These are phyloP conservation scores for Neoascochyta sp. DNA, from an alignment of 2,329 filamentous ascomycete species.

Conservation along the genomic window DNA sequence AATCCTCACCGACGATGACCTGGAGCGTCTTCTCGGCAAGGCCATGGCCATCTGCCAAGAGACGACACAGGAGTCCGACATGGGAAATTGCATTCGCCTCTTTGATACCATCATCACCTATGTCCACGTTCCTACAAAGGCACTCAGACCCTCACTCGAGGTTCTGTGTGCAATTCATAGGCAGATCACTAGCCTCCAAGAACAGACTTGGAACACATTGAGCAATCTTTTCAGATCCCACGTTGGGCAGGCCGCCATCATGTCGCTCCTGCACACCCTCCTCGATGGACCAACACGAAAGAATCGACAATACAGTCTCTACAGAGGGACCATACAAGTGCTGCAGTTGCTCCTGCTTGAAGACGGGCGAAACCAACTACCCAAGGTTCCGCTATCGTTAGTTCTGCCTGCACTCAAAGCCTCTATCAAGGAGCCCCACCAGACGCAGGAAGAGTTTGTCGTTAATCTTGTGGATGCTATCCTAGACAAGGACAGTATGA, in stretches of 20 bases:
- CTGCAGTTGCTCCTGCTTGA: conserved; percentile 31
- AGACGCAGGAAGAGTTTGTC: conserved; percentile 44
- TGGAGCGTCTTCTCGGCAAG: conserved; percentile 59
- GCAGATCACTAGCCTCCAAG: conserved; percentile 58
- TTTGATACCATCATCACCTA: conserved; percentile 70
- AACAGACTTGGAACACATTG: conserved; percentile 66
- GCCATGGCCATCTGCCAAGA: conserved; percentile 65
- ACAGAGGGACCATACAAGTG: conserved; percentile 29
- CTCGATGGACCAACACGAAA: conserved; percentile 24
- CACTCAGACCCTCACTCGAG: conserved; percentile 63
- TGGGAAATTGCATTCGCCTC: conserved; percentile 63
- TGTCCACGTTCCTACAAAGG: conserved; percentile 61
- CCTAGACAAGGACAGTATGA: conserved; percentile 50
- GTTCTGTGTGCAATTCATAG: conserved; percentile 70
- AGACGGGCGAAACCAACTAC: conserved; percentile 31
- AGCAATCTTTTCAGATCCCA: conserved; percentile 70
- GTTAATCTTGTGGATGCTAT: conserved; percentile 47
- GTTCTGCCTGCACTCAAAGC: conserved; percentile 34
- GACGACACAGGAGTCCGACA: conserved; percentile 62
- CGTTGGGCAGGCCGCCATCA: conserved; percentile 65
- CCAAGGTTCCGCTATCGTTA: conserved; percentile 33
- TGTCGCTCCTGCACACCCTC: conserved; percentile 59
- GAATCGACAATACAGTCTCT: conserved; percentile 22
- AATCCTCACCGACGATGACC: conserved; percentile 59
- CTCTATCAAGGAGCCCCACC: conserved; percentile 26